Base-by-base conservation (phyloP, 2,329 filamentous ascomycete species). In the Periconia sp. region DNA sequence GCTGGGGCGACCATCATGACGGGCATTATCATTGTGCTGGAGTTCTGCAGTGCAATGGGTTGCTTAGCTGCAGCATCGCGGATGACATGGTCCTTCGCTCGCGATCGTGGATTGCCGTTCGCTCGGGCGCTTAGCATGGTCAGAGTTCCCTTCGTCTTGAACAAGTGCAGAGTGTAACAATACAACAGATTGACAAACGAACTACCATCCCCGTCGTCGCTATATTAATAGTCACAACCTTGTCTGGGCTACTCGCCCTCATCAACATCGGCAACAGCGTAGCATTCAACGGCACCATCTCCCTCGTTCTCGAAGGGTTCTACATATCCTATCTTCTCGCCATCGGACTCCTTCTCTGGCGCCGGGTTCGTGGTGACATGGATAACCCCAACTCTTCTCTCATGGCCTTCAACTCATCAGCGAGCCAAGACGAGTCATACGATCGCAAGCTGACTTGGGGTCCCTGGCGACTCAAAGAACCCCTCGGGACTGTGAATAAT, bases 211-310 rank as follows among this genome's bases (percentile, higher is more conserved):
- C 79, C 7, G 71, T 81, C 8, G 75, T 80, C 47, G 73, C 79
- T 2, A 77, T 82, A 51, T 63, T 79, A 49, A 68, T 79, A 7
- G 77, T 79, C 2, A 74, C 79, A 5, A 60, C 74, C 11, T 70
- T 76, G 40, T 75, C 76, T 17, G 67, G 72, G 5, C 70, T 81
- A 3, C 73, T 83, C 37, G 75, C 77, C 1, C 66, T 82, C 20
- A 81, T 83, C 71, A 82, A 81, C 59, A 76, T 83, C 50, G 80
- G 79, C 43, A 80, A 78, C n/a, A 65, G 69, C 18, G 63, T 60
- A 1, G 69, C 70, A 15, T 72, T 73, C 59, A 72, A 71, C 49
- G 70, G 68, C 19, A 71, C 68, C 2, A 69, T 72, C 30, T 71
- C 67, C 33, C 59, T 73, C 10, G 68, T 71, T 11, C 57, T 73